These are phyloP conservation scores for Apiotrichum mycotoxinovorans DNA, from an alignment of 1,284 basidiomycete species.

Conservation along the genomic window DNA sequence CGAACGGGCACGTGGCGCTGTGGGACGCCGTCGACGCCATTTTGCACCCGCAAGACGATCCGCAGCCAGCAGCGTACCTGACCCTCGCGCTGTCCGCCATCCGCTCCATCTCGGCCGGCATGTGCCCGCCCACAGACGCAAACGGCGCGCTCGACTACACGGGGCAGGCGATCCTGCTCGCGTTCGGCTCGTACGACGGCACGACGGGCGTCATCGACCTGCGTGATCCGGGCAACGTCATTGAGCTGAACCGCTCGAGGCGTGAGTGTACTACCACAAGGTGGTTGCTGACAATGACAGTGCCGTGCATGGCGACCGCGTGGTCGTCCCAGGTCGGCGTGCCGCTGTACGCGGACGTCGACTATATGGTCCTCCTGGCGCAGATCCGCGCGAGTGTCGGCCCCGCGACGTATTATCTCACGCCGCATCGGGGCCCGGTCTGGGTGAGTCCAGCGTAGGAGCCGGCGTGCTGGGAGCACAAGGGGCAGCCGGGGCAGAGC, in stretches of 20 bases:
- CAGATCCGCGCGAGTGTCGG: slow-evolving; percentile 26
- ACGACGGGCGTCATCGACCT: slow-evolving; percentile 30
- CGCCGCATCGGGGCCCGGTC: slow-evolving; percentile 59
- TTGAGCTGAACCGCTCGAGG: slow-evolving; percentile 29
- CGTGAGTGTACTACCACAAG: slow-evolving; percentile 21
- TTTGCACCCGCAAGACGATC: background rate
- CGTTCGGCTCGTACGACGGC: slow-evolving; percentile 34
- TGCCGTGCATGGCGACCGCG: slow-evolving; percentile 32
- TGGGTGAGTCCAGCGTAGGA: slow-evolving; percentile 59
- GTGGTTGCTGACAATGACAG: slow-evolving; percentile 13
- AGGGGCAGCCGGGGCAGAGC: too few species aligned
- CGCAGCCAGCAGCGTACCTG: slow-evolving; percentile 31
- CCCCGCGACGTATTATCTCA: slow-evolving; percentile 16
- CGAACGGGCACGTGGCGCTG: slow-evolving; percentile 72
- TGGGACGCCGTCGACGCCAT: slow-evolving; percentile 63
- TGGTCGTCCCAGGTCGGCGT: slow-evolving; percentile 35
- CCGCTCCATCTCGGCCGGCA: slow-evolving; percentile 24
- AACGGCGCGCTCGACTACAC: slow-evolving; percentile 24
- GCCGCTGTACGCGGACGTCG: slow-evolving; percentile 38
- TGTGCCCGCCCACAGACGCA: slow-evolving; percentile 24
- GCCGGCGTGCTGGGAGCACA: too few species aligned
- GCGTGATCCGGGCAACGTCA: slow-evolving; percentile 26
- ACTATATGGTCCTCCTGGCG: slow-evolving; percentile 32
- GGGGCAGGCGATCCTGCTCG: slow-evolving; percentile 29
- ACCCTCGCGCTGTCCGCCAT: slow-evolving; percentile 26